Evolutionary conservation across 148 eudicot species (phyloP).

Genomic region (Rhododendron ovatum): DNA sequence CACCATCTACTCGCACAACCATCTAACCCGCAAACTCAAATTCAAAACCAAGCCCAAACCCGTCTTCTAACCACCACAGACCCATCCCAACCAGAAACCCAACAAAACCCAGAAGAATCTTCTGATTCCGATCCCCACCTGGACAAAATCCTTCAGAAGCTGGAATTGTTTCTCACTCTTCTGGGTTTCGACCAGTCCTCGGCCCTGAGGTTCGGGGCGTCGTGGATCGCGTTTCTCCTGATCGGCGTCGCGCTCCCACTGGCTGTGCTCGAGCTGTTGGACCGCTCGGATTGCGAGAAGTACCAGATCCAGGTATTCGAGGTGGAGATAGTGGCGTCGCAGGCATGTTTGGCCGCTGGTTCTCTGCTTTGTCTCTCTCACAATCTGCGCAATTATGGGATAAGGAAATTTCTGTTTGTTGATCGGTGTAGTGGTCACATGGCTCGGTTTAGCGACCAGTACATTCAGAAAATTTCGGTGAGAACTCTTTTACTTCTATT

Average conservation of each 20-base stretch:
- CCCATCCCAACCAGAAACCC: neutral
- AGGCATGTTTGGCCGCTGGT: slow-evolving; percentile 51
- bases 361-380: slow-evolving; percentile 57
- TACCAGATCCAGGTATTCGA: slow-evolving; percentile 55
- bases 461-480: slow-evolving; percentile 59
- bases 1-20: neutral
- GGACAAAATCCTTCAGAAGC: slow-evolving; percentile 25
- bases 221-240: slow-evolving; percentile 40
- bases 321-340: slow-evolving; percentile 50
- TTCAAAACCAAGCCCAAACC: neutral
- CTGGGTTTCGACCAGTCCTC: slow-evolving; percentile 35
- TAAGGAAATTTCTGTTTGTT: slow-evolving; percentile 65
- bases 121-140: slow-evolving; percentile 20
- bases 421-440: slow-evolving; percentile 49
- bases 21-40: neutral
- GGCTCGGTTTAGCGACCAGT: slow-evolving; percentile 40
- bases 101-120: slow-evolving; percentile 12
- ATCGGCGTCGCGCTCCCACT: slow-evolving; percentile 53
- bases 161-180: slow-evolving; percentile 25
- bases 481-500: slow-evolving; percentile 6
- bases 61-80: slow-evolving; percentile 16
- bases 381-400: slow-evolving; percentile 64
- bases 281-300: slow-evolving; percentile 38
- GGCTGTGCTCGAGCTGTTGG: slow-evolving; percentile 28
- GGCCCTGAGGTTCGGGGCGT: slow-evolving; percentile 19